phyloP scores from a whole-genome alignment of 2,329 filamentous ascomycete genomes.

The Calonectria henricotiae region DNA sequence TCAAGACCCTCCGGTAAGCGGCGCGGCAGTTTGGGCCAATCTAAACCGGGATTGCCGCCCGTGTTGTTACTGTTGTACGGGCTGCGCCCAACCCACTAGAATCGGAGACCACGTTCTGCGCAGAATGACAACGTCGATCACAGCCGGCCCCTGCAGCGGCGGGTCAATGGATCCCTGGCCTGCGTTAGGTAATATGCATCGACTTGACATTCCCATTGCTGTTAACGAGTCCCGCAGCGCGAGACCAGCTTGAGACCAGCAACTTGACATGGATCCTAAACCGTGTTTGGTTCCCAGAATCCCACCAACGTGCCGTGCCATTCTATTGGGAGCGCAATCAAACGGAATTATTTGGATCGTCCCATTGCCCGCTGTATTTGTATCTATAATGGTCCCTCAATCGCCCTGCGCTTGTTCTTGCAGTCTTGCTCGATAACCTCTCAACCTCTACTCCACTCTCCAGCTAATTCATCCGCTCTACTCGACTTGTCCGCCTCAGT shows the following conservation, averaged over 20 bases:
- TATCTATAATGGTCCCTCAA: slow-evolving; percentile 7
- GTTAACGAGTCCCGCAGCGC: background rate
- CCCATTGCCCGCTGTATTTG: background rate
- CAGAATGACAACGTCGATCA: background rate
- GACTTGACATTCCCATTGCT: background rate
- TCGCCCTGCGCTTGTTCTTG: background rate
- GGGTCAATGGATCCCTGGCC: background rate
- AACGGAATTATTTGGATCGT: background rate
- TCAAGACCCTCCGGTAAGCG: background rate
- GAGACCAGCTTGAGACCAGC: background rate
- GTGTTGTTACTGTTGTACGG: background rate
- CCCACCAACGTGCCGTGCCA: too few species aligned
- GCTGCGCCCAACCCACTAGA: background rate
- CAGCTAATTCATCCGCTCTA: background rate
- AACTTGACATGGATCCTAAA: background rate
- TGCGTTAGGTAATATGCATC: background rate
- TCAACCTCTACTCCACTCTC: background rate
- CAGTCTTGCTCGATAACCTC: background rate
- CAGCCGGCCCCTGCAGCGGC: background rate
- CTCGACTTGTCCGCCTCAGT: too few species aligned
- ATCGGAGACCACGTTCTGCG: background rate
- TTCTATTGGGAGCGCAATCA: background rate
- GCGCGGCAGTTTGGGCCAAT: background rate
- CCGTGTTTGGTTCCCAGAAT: background rate
- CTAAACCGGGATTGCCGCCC: background rate